These are phyloP conservation scores for Stereocaulon alpinum DNA, from an alignment of 495 filamentous ascomycete genomes.

Conservation along the genomic window DNA sequence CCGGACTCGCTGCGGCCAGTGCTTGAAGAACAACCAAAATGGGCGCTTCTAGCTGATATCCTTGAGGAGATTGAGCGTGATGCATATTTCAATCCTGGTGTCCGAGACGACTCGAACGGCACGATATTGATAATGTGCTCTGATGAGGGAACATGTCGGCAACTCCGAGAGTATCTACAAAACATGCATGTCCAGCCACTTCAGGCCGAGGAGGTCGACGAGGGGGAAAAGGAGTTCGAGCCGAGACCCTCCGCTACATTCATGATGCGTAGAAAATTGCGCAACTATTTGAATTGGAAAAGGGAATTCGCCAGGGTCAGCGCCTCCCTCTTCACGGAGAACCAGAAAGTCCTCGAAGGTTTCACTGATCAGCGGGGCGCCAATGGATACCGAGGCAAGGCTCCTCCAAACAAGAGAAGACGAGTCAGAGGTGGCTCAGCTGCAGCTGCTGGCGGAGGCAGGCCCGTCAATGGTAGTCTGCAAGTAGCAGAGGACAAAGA, in stretches of 20 bases:
- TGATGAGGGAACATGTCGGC: constrained; percentile 76
- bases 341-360: constrained; percentile 66
- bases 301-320: constrained; percentile 76
- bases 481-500: constrained; percentile 73
- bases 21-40: constrained; percentile 90
- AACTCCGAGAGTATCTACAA: constrained; percentile 83
- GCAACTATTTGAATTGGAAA: constrained; percentile 91
- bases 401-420: constrained; percentile 79
- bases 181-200: constrained; percentile 71
- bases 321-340: constrained; percentile 59
- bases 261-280: constrained; percentile 79
- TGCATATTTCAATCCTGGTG: constrained; percentile 66
- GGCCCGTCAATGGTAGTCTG: constrained; percentile 56
- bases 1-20: constrained; percentile 72
- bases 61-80: constrained; percentile 91
- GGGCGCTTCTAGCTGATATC: constrained; percentile 74
- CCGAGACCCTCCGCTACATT: constrained; percentile 62
- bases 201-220: constrained; percentile 25
- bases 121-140: constrained; percentile 92
- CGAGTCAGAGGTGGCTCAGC: constrained; percentile 74
- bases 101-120: constrained; percentile 75
- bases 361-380: constrained; percentile 29
- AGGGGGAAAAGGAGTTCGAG: constrained; percentile 33
- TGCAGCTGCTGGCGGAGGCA: constrained; percentile 41
- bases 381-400: constrained; percentile 44